Evolutionary conservation across 2,329 filamentous ascomycete genomes (phyloP).

Genomic region (Nakataea oryzae): DNA sequence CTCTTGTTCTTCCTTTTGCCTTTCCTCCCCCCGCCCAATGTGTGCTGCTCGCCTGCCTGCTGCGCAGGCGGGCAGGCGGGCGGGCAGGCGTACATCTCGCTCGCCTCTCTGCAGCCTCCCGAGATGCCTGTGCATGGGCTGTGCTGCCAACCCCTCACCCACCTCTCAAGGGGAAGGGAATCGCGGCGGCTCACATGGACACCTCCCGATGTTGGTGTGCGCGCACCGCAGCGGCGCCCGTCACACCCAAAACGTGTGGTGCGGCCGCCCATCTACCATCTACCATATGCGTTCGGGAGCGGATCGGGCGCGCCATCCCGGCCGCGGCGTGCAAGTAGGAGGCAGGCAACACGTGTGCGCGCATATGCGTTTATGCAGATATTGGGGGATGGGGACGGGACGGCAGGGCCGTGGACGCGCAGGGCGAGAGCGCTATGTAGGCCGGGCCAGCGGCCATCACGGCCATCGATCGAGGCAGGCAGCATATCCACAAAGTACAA

Average conservation of each 20-base stretch:
- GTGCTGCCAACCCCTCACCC: no score
- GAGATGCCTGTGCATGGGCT: background rate
- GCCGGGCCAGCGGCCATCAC: background rate
- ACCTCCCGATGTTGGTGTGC: background rate
- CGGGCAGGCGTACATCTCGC: background rate
- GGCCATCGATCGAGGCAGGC: background rate
- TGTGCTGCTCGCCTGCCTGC: background rate
- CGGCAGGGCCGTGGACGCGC: no score
- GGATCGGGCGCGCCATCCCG: background rate
- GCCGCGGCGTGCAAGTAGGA: background rate
- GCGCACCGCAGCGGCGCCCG: background rate
- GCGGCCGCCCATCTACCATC: background rate
- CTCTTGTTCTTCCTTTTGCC: background rate
- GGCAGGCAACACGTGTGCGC: background rate
- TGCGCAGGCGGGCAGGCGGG: no score
- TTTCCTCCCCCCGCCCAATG: no score
- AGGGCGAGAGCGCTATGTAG: background rate
- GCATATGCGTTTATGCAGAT: no score
- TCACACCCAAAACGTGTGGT: background rate
- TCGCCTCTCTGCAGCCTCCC: no score
- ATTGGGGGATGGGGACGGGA: no score
- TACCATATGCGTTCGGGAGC: background rate
- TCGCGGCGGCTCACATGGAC: background rate
- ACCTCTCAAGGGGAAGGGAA: no score
- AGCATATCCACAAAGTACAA: no score